Evolutionary conservation across 805 yeast species (phyloP).

Genomic region (Starmerella lactis-condensi): DNA sequence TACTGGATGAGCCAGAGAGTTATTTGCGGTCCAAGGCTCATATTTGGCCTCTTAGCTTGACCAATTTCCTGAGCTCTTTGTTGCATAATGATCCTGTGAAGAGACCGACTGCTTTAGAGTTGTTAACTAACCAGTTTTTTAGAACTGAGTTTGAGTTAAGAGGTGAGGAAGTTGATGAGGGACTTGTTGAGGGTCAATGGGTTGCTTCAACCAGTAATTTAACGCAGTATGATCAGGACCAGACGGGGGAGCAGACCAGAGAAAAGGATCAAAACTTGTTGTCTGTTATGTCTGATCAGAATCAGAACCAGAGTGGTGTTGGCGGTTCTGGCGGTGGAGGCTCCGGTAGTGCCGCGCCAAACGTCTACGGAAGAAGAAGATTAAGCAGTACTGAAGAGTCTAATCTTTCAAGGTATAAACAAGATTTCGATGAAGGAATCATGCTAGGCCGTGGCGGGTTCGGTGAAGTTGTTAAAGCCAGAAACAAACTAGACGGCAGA

Average conservation of each 20-base stretch:
- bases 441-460: constrained; percentile 86
- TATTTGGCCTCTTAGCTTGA: constrained; percentile 37
- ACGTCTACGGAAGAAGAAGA: constrained; percentile 1
- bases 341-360: neutral
- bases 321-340: too few species aligned
- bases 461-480: constrained; percentile 95
- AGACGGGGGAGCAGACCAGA: too few species aligned
- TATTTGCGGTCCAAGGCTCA: constrained; percentile 29
- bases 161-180: neutral
- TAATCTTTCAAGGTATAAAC: constrained; percentile 52
- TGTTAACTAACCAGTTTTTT: constrained; percentile 65
- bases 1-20: constrained; percentile 43
- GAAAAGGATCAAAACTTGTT: too few species aligned
- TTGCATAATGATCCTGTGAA: constrained; percentile 38
- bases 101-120: constrained; percentile 67
- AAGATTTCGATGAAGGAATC: constrained; percentile 90
- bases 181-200: neutral
- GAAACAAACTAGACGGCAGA: constrained; percentile 84
- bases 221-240: too few species aligned
- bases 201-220: neutral
- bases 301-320: too few species aligned
- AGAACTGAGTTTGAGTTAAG: constrained; percentile 29
- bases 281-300: too few species aligned
- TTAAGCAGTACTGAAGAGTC: constrained; percentile 9
- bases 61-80: constrained; percentile 48